Evolutionary conservation across 1,284 basidiomycete genomes (phyloP).

Genomic region (Ceraceosorus guamensis): DNA sequence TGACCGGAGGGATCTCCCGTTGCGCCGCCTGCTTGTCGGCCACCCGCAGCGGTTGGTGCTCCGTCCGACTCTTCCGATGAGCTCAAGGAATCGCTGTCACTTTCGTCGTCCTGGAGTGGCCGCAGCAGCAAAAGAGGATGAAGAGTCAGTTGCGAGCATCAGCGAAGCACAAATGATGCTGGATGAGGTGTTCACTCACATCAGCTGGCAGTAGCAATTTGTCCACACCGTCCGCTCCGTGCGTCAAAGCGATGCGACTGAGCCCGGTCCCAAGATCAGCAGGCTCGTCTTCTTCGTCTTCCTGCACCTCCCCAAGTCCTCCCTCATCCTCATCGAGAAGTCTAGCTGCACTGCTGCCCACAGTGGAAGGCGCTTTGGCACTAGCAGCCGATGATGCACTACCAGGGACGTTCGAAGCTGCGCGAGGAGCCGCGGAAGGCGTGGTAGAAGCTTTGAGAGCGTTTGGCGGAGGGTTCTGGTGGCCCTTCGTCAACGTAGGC

Average conservation of each 20-base stretch:
- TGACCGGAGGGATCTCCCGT: neutral
- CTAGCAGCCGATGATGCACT: neutral
- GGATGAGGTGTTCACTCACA: too few relatives aligned
- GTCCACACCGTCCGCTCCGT: slow-evolving; percentile 4
- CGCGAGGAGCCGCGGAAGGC: slow-evolving; percentile 1
- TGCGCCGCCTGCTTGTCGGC: neutral
- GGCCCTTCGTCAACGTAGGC: slow-evolving; percentile 34
- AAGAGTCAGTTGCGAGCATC: too few relatives aligned
- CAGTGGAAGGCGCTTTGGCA: neutral
- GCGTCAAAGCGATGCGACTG: slow-evolving; percentile 12
- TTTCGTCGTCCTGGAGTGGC: slow-evolving; percentile 4
- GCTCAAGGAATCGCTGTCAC: slow-evolving; percentile 5
- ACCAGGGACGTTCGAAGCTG: neutral
- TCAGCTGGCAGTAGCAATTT: slow-evolving; percentile 5
- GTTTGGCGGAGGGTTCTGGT: neutral
- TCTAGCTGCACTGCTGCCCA: slow-evolving; percentile 18
- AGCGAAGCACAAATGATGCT: too few relatives aligned
- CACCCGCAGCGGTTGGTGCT: neutral
- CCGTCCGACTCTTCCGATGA: slow-evolving; percentile 2
- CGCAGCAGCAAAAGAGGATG: too few relatives aligned
- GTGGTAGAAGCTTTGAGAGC: slow-evolving; percentile 4
- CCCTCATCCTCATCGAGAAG: slow-evolving; percentile 35
- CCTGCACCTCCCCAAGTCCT: slow-evolving; percentile 16
- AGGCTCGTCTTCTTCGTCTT: slow-evolving; percentile 28
- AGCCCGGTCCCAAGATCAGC: slow-evolving; percentile 21